These are phyloP conservation scores for Eucommia ulmoides DNA, from an alignment of 257 asterid species.

Conservation along the genomic window DNA sequence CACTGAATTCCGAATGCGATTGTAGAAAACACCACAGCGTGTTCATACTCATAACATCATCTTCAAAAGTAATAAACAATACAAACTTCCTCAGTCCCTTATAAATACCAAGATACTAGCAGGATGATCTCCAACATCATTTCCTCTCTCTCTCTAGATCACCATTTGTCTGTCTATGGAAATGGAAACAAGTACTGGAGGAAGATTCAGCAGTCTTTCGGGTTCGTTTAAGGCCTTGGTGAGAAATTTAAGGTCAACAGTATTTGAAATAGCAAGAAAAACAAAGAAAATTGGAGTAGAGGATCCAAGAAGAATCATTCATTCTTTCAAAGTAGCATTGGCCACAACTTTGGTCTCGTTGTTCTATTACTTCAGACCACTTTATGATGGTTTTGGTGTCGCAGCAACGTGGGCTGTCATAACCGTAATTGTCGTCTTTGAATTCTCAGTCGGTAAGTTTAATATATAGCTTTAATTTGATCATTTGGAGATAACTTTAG, in stretches of 20 bases:
- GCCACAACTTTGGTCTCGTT: not conserved
- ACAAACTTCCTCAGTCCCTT: too few relatives aligned
- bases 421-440: not conserved
- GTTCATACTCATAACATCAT: too few relatives aligned
- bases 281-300: not conserved
- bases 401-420: not conserved
- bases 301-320: slow-evolving; percentile 1
- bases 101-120: too few relatives aligned
- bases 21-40: too few relatives aligned
- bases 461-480: too few relatives aligned
- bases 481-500: too few relatives aligned
- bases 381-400: not conserved
- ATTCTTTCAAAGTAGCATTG: not conserved
- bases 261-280: not conserved
- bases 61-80: too few relatives aligned
- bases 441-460: not conserved
- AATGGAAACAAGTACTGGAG: not conserved
- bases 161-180: not conserved
- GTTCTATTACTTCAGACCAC: not conserved
- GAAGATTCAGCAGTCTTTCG: not conserved
- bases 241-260: not conserved
- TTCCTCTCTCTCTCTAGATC: not conserved
- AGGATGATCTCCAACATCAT: not conserved
- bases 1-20: too few relatives aligned
- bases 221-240: not conserved